Conservation (phyloP, 768 basidiomycete genomes). For the Rhodotorula kratochvilovae region DNA sequence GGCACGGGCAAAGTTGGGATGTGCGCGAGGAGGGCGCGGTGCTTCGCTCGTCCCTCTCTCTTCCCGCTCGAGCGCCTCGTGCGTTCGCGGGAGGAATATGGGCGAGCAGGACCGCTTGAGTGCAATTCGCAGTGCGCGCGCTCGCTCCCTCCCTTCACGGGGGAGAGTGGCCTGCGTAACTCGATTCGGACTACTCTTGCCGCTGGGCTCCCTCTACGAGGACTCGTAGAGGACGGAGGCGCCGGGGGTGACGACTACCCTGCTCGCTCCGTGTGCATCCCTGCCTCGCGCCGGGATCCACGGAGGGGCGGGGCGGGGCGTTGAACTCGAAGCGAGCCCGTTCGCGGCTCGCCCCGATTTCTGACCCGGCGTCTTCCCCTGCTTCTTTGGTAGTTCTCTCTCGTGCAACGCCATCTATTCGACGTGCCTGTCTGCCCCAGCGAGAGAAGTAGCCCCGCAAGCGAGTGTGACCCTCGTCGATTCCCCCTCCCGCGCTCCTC, state of each 20-base stretch:
- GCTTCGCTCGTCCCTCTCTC: neutral
- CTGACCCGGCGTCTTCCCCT: slow-evolving; percentile 6
- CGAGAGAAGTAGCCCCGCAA: too few relatives aligned
- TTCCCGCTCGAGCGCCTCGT: neutral
- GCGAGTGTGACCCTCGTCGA: too few relatives aligned
- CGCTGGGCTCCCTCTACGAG: neutral
- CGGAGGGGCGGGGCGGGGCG: neutral
- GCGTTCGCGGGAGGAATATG: neutral
- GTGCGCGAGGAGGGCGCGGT: slow-evolving; percentile 23
- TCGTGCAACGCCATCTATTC: too few relatives aligned
- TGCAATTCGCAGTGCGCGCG: slow-evolving; percentile 15
- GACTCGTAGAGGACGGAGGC: neutral
- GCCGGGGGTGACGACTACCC: neutral
- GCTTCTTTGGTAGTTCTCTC: too few relatives aligned
- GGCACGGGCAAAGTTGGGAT: neutral
- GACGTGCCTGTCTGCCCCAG: too few relatives aligned
- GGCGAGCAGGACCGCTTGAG: slow-evolving; percentile 9
- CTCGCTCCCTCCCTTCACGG: too few relatives aligned
- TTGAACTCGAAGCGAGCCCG: slow-evolving; percentile 6
- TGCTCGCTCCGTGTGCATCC: neutral
- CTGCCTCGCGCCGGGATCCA: too few relatives aligned
- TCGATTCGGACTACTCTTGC: slow-evolving; percentile 33
- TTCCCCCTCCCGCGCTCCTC: too few relatives aligned
- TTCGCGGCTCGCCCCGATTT: slow-evolving; percentile 18
- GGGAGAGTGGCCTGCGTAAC: neutral